Conservation (phyloP, 306 rosid genomes). For the Dalbergia cultrata region DNA sequence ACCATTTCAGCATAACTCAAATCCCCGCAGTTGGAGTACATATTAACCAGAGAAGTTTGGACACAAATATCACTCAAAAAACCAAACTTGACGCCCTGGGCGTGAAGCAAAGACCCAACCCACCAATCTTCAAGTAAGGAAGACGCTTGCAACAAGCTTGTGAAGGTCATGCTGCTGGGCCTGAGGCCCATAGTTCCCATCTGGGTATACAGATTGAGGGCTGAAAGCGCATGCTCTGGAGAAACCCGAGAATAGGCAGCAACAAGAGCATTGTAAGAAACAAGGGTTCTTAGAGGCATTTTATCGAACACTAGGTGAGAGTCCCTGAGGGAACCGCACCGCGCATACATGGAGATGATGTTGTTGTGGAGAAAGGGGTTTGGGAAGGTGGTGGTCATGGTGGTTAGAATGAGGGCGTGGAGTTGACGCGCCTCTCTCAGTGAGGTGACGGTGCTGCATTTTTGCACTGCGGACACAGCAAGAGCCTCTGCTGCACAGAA, state of each 20-base stretch:
- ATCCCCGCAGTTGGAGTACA: conserved; percentile 76
- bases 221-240: conserved; percentile 49
- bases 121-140: conserved; percentile 61
- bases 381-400: conserved; percentile 54
- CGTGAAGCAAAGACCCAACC: conserved; percentile 70
- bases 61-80: conserved; percentile 65
- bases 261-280: conserved; percentile 81
- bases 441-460: conserved; percentile 67
- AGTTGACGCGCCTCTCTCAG: conserved; percentile 74
- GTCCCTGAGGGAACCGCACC: conserved; percentile 60
- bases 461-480: conserved; percentile 57
- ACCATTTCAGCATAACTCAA: conserved; percentile 65
- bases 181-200: conserved; percentile 58
- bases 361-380: conserved; percentile 64
- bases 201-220: conserved; percentile 52
- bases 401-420: conserved; percentile 72
- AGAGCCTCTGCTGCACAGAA: conserved; percentile 19
- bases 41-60: conserved; percentile 76
- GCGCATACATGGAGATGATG: conserved; percentile 73
- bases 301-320: conserved; percentile 73
- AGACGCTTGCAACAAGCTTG: conserved; percentile 75
- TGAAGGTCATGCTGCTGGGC: conserved; percentile 73
- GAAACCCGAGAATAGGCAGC: conserved; percentile 67
- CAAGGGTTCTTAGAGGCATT: conserved; percentile 79
- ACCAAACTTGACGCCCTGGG: conserved; percentile 73